Conservation (phyloP, 108 stramenopile species). For the Conticribra weissflogii region DNA sequence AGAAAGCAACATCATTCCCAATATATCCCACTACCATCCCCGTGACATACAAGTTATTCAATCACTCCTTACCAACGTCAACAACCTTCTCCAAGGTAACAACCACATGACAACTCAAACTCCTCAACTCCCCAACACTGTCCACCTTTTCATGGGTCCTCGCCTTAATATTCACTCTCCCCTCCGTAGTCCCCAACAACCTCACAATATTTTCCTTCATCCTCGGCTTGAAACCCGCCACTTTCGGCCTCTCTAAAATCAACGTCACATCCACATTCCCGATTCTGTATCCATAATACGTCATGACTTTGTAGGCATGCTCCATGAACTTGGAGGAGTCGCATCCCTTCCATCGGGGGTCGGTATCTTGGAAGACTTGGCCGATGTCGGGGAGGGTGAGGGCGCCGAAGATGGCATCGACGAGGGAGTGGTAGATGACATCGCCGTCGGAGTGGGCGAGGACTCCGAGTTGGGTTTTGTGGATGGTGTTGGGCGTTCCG, state of each 20-base stretch:
- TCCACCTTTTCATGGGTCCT: constrained; percentile 95
- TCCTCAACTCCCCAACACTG: constrained; percentile 90
- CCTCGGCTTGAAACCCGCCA: constrained; percentile 85
- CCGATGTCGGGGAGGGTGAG: constrained; percentile 92
- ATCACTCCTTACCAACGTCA: neutral
- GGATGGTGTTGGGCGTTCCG: constrained; percentile 61
- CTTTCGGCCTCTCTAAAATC: constrained; percentile 90
- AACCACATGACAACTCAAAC: constrained; percentile 94
- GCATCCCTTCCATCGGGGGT: constrained; percentile 94
- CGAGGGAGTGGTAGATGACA: constrained; percentile 93
- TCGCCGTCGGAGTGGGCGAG: constrained; percentile 96
- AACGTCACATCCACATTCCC: constrained; percentile 92
- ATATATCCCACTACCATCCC: neutral
- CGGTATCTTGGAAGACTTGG: constrained; percentile 94
- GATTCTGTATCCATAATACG: constrained; percentile 78
- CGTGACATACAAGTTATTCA: neutral
- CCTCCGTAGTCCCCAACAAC: constrained; percentile 78
- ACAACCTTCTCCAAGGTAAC: constrained; percentile 77
- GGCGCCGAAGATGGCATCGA: constrained; percentile 94
- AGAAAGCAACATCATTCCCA: neutral
- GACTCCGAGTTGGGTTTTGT: constrained; percentile 84
- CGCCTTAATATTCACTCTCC: constrained; percentile 96
- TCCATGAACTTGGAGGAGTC: constrained; percentile 95
- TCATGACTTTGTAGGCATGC: constrained; percentile 87
- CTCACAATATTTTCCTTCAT: constrained; percentile 95